Percentiles rank a stretch among this genome's conserved stretches.
These are phyloP conservation scores for Leishmania amazonensis DNA, from an alignment of 208 protist genomes.

Conservation along the genomic window DNA sequence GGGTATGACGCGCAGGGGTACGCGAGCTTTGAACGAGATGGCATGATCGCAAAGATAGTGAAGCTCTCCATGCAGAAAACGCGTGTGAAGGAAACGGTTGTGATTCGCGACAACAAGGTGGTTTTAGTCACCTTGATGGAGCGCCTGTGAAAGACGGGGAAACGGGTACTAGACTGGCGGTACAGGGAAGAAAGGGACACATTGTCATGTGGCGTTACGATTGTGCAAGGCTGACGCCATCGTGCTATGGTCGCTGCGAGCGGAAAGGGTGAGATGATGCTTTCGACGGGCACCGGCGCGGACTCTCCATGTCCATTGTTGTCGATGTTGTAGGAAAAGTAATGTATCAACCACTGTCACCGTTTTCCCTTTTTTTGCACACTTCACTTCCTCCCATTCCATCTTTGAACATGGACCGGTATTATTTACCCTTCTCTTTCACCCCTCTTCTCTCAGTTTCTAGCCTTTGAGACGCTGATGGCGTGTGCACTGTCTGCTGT, in stretches of 20 bases:
- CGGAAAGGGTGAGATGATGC: too few species aligned
- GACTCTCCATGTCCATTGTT: background rate
- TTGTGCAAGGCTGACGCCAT: background rate
- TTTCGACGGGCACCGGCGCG: background rate
- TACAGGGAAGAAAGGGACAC: background rate
- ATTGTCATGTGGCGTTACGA: background rate
- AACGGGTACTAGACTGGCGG: background rate
- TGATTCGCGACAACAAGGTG: constrained; percentile 59
- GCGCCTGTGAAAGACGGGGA: constrained; percentile 27
- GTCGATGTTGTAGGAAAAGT: background rate
- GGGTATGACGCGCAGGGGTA: constrained; percentile 81
- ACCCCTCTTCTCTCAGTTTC: background rate
- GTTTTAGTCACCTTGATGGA: constrained; percentile 61
- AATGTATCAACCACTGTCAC: background rate
- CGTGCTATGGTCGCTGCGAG: background rate
- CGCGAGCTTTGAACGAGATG: constrained; percentile 79
- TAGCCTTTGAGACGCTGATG: background rate
- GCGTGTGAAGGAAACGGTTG: constrained; percentile 69
- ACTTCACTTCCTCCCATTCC: too few species aligned
- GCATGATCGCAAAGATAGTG: constrained; percentile 50
- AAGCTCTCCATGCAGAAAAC: constrained; percentile 47
- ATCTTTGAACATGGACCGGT: background rate
- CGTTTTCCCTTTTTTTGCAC: background rate
- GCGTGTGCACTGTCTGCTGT: background rate
- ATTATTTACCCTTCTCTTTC: background rate